Base-by-base conservation (phyloP, 1,139 yeast genomes). In the Pichia sp. region DNA sequence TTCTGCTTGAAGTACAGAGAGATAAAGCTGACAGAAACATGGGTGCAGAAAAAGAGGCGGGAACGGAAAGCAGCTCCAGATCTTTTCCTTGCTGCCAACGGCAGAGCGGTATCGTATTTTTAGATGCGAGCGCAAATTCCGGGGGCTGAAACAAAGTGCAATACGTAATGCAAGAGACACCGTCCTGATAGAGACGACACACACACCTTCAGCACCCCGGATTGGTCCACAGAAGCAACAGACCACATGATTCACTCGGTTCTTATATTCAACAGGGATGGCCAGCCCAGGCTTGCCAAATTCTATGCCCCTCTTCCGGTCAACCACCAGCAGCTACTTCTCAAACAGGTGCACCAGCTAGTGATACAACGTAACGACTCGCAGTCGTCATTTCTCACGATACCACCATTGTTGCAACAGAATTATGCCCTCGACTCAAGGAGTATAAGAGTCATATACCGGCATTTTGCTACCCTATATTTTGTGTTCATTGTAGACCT, bases 401-500 rank as follows among this genome's bases (percentile, higher is more conserved):
- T 89, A 2, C 91, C 95, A 3, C 78, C 85, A 18, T 63, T 84
- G 40, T 64, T 84, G 34, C 43, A 44, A 25, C 48, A 46, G 11
- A 15, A 26, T 3, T 38, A 43, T 12, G 34, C 35, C 19, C 85
- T 79, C 44, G 86, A 79, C 36, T 66, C 79, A 48, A 84, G 81
- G 17, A 89, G 81, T 47, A 84, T 91, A 49, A 81, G 88, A 47
- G 95, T 91, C 44, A 89, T 91, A 26, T 91, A 91, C 63, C 72
- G 96, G 47, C 95, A 88, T 56, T 91, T 89, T 58, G 97, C 98
- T 15, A 89, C 98, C 0, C 67, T 91, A 23, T 91, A 85, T 61
- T 91, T 91, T 65, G 96, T 93, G 26, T 88, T 93, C 59, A 79
- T 93, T 32, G 97, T 89, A 11, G 98, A 93, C 62, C 94, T 84